These are phyloP conservation scores for Malassezia furfur DNA, from an alignment of 1,284 basidiomycete genomes.

Conservation along the genomic window DNA sequence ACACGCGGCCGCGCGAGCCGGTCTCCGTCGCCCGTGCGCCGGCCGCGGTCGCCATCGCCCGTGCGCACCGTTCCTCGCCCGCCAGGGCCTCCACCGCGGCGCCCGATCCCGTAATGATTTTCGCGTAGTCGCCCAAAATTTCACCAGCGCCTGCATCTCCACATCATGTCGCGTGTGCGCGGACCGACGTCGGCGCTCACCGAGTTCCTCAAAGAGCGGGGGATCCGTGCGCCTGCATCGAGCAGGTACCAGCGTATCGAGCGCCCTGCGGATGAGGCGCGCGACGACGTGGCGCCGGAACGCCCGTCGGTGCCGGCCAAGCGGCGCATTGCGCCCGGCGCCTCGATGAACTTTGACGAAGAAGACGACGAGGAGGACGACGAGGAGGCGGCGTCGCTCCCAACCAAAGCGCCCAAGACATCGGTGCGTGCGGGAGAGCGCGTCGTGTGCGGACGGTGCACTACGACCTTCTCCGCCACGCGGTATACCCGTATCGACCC, in stretches of 20 bases:
- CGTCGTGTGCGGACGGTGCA: constrained; percentile 70
- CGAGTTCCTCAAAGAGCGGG: constrained; percentile 61
- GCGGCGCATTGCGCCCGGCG: constrained; percentile 19
- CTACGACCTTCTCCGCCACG: constrained; percentile 69
- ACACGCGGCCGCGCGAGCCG: neutral
- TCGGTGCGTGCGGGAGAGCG: constrained; percentile 59
- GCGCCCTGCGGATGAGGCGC: constrained; percentile 22
- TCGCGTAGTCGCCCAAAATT: too few species aligned
- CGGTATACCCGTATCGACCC: constrained; percentile 53
- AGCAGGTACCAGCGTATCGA: constrained; percentile 43
- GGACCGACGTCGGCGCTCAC: constrained; percentile 86
- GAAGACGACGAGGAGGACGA: constrained; percentile 60
- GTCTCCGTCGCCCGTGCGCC: neutral
- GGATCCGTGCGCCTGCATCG: constrained; percentile 3
- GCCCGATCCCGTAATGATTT: neutral
- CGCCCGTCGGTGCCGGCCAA: constrained; percentile 8
- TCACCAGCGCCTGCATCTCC: neutral
- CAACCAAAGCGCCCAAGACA: constrained; percentile 50
- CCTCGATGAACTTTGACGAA: constrained; percentile 51
- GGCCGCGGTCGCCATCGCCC: neutral
- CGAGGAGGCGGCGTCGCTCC: constrained; percentile 49
- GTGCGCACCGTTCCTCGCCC: neutral
- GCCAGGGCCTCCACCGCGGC: constrained; percentile 9
- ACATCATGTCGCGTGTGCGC: constrained; percentile 52
- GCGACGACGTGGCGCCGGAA: neutral